phyloP scores from a whole-genome alignment of 2,329 filamentous ascomycete species.

The Neurospora crassa region DNA sequence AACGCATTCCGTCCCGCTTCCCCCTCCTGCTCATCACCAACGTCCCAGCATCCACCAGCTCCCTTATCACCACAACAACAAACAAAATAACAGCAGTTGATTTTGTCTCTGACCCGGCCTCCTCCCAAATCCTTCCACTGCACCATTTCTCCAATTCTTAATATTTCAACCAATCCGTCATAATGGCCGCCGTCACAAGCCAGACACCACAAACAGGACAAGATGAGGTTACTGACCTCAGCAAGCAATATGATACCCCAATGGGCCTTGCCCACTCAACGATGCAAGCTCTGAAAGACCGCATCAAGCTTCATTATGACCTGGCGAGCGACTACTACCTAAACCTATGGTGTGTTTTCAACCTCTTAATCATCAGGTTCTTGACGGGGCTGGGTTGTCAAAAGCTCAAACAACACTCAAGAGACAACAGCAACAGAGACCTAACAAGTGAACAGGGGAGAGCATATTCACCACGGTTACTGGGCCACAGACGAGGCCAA shows the following conservation, averaged over 20 bases:
- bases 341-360: conserved; percentile 40
- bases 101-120: neutral
- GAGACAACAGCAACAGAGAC: conserved; percentile 3
- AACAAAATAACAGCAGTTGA: neutral
- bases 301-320: conserved; percentile 52
- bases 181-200: conserved; percentile 3
- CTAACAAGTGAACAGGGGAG: conserved; percentile 35
- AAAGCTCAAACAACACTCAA: neutral
- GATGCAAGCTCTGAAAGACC: conserved; percentile 42
- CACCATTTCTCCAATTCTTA: neutral
- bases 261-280: conserved; percentile 35
- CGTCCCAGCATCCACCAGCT: neutral
- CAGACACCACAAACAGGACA: neutral
- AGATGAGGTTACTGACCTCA: conserved; percentile 27
- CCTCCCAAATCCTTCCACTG: neutral
- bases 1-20: neutral
- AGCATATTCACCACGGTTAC: conserved; percentile 56
- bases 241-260: conserved; percentile 36
- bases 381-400: neutral
- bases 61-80: neutral
- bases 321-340: conserved; percentile 53
- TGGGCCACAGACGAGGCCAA: conserved; percentile 38
- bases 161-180: neutral
- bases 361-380: neutral
- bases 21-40: neutral